phyloP scores from a whole-genome alignment of 129 eudicot species.

The Scalesia atractyloides region DNA sequence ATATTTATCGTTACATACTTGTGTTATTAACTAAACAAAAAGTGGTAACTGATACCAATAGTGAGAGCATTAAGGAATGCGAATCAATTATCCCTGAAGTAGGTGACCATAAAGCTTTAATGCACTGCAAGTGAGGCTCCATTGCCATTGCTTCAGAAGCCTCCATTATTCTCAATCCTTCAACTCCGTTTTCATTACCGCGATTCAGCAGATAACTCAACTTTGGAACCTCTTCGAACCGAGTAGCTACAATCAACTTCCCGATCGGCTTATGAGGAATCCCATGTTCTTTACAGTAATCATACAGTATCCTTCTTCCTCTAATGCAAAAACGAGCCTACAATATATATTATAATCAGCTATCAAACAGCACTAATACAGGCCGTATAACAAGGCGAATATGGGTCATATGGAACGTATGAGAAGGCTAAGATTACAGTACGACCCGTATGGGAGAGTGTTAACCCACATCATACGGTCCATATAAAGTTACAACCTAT shows the following conservation, averaged over 20 bases:
- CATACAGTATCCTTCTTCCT: conserved; percentile 73
- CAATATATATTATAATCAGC: conserved; percentile 10
- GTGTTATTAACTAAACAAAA: conserved; percentile 1
- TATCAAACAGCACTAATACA: neutral
- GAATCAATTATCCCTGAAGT: conserved; percentile 82
- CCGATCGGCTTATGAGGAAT: conserved; percentile 88
- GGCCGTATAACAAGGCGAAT: no score
- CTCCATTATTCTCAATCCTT: conserved; percentile 71
- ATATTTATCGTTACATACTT: neutral
- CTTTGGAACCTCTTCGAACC: conserved; percentile 69
- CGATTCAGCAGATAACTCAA: conserved; percentile 53
- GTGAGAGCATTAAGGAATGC: conserved; percentile 80
- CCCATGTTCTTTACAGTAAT: conserved; percentile 59
- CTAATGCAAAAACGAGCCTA: conserved; percentile 82
- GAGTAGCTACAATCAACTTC: conserved; percentile 83
- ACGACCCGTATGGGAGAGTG: no score
- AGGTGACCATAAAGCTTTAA: conserved; percentile 76
- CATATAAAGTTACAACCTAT: no score
- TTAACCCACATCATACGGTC: no score
- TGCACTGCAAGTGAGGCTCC: conserved; percentile 80
- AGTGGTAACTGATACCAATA: conserved; percentile 66
- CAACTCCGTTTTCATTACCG: conserved; percentile 80
- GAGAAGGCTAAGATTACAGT: no score
- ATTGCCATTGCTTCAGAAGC: conserved; percentile 62
- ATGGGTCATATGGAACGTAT: no score